These are phyloP conservation scores for Moricandia moricandioides DNA, from an alignment of 345 rosid species.

Conservation along the genomic window DNA sequence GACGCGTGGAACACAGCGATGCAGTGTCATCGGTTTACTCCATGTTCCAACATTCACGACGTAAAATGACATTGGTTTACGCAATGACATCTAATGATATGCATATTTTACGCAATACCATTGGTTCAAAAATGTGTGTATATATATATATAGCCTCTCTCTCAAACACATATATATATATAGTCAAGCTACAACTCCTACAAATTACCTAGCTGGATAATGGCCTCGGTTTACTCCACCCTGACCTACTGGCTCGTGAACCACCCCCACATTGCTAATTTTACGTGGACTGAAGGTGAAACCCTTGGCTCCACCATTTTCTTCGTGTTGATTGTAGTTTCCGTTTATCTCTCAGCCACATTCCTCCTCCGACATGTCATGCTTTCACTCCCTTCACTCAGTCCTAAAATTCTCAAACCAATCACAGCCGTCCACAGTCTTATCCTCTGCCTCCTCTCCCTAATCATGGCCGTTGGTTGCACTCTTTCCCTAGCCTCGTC, in stretches of 20 bases:
- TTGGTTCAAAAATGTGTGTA: not conserved
- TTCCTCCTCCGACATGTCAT: slow-evolving; percentile 40
- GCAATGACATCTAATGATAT: not conserved
- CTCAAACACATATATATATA: not conserved
- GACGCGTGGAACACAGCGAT: not conserved
- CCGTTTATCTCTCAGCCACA: slow-evolving; percentile 51
- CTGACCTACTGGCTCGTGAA: slow-evolving; percentile 53
- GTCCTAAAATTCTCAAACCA: slow-evolving; percentile 52
- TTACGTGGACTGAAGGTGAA: slow-evolving; percentile 53
- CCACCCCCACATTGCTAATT: slow-evolving; percentile 54
- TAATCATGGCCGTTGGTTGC: slow-evolving; percentile 72
- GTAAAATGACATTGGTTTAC: not conserved
- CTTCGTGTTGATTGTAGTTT: slow-evolving; percentile 50
- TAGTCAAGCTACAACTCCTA: not conserved
- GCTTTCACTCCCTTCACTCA: slow-evolving; percentile 30
- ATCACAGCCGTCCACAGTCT: slow-evolving; percentile 80
- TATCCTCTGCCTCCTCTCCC: slow-evolving; percentile 56
- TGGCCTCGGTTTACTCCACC: not conserved
- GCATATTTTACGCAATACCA: not conserved
- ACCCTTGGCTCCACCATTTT: slow-evolving; percentile 57
- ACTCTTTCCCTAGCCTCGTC: slow-evolving; percentile 45
- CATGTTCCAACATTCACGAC: not conserved
- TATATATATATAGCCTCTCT: not conserved
- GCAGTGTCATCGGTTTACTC: slow-evolving; percentile 20
- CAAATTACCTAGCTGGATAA: not conserved